Evolutionary conservation across 768 basidiomycete species (phyloP).

Genomic region (Macrocybe gigantea): DNA sequence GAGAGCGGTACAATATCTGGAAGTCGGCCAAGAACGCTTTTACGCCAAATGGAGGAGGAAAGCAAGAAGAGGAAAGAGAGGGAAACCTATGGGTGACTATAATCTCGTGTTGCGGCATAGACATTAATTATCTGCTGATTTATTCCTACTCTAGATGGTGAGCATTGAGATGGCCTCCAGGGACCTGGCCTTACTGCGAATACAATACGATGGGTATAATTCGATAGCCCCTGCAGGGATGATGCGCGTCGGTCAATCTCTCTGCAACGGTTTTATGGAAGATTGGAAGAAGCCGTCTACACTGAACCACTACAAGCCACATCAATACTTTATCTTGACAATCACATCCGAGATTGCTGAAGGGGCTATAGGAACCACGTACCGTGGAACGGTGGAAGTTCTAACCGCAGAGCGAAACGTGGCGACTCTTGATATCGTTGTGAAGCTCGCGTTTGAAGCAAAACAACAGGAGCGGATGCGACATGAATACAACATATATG

Average conservation of each 20-base stretch:
- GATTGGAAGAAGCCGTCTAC: neutral
- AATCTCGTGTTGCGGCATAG: too few relatives aligned
- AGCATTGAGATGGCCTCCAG: neutral
- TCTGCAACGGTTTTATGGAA: neutral
- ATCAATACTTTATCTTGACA: neutral
- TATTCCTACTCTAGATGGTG: too few relatives aligned
- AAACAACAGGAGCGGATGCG: neutral
- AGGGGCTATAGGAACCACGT: constrained; percentile 8
- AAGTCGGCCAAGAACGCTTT: too few relatives aligned
- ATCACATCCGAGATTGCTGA: constrained; percentile 8
- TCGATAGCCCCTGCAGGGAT: constrained; percentile 5
- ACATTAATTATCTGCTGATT: too few relatives aligned
- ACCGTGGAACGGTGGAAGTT: constrained; percentile 6
- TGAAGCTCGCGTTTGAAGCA: constrained; percentile 7
- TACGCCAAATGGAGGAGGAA: too few relatives aligned
- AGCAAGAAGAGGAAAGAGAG: too few relatives aligned
- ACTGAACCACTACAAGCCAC: neutral
- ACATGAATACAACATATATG: neutral
- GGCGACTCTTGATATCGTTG: constrained; percentile 1
- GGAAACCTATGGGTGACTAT: too few relatives aligned
- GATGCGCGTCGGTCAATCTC: neutral
- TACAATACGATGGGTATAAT: constrained; percentile 7
- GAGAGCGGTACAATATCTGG: too few relatives aligned
- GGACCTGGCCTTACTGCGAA: constrained; percentile 2
- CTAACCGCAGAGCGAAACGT: neutral